Evolutionary conservation across 1,284 basidiomycete genomes (phyloP).

Genomic region (Fomitopsis schrenkii): DNA sequence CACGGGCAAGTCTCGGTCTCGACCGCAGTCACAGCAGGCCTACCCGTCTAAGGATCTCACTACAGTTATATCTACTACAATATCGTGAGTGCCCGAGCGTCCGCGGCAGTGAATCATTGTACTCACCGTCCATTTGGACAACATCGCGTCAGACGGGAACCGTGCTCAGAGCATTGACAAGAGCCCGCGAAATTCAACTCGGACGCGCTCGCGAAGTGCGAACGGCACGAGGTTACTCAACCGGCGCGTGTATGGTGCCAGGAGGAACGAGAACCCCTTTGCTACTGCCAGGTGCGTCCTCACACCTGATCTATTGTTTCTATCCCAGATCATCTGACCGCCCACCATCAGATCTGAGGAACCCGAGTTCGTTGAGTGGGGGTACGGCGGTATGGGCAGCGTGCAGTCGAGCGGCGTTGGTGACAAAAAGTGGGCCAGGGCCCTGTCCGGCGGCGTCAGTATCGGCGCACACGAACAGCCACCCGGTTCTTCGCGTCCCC

Average conservation of each 20-base stretch:
- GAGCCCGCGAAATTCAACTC: constrained; percentile 9
- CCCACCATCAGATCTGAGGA: constrained; percentile 31
- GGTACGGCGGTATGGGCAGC: constrained; percentile 80
- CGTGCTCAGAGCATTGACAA: constrained; percentile 4
- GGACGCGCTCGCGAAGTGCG: constrained; percentile 14
- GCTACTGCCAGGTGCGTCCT: constrained; percentile 30
- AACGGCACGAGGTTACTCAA: constrained; percentile 53
- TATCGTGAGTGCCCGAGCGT: not conserved
- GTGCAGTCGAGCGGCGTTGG: constrained; percentile 34
- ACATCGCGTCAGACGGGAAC: constrained; percentile 28
- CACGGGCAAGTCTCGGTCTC: no score
- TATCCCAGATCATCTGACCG: constrained; percentile 1
- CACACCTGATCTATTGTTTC: not conserved
- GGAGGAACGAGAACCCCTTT: constrained; percentile 31
- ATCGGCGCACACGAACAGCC: constrained; percentile 29
- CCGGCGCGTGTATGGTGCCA: constrained; percentile 70
- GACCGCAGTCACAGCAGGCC: no score
- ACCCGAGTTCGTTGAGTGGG: constrained; percentile 82
- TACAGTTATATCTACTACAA: constrained; percentile 21
- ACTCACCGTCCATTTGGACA: constrained; percentile 28
- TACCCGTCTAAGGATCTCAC: no score
- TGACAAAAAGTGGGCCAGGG: constrained; percentile 16
- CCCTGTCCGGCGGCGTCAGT: constrained; percentile 33
- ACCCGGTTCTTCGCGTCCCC: constrained; percentile 43
- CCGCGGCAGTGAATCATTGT: not conserved